Conservation (phyloP, 306 rosid species). For the Cicer judaicum region DNA sequence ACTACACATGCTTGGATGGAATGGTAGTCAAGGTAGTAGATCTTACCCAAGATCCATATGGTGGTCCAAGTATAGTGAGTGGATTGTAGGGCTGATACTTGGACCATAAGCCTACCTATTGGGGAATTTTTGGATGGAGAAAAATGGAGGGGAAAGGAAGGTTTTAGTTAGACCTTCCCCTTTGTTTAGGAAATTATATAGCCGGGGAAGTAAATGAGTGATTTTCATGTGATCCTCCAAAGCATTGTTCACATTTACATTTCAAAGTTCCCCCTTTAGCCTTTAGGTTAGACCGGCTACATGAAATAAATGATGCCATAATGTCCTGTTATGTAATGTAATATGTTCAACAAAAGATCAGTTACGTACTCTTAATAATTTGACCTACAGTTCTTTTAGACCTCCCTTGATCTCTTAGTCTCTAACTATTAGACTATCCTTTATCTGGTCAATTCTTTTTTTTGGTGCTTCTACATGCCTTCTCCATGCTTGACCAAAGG, state of each 20-base stretch:
- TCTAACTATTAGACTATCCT: neutral
- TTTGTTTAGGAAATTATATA: neutral
- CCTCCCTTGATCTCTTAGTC: neutral
- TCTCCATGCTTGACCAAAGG: neutral
- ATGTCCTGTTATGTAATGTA: neutral
- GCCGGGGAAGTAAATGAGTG: neutral
- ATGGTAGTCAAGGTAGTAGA: neutral
- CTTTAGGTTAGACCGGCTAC: neutral
- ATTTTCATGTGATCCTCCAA: conserved; percentile 4
- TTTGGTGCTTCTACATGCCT: neutral
- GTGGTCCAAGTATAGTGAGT: neutral
- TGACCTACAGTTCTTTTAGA: neutral
- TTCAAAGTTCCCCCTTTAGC: neutral
- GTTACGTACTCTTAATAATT: neutral
- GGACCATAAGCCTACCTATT: conserved; percentile 6
- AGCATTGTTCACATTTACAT: neutral
- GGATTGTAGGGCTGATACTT: neutral
- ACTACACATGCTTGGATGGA: neutral
- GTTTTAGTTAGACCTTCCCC: neutral
- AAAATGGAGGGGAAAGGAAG: conserved; percentile 22
- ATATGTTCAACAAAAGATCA: neutral
- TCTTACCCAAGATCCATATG: conserved; percentile 15
- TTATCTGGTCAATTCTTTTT: neutral
- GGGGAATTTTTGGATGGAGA: neutral
- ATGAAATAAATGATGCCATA: neutral